Evolutionary conservation across 768 basidiomycete genomes (phyloP).

Genomic region (Leccinum arenicola): DNA sequence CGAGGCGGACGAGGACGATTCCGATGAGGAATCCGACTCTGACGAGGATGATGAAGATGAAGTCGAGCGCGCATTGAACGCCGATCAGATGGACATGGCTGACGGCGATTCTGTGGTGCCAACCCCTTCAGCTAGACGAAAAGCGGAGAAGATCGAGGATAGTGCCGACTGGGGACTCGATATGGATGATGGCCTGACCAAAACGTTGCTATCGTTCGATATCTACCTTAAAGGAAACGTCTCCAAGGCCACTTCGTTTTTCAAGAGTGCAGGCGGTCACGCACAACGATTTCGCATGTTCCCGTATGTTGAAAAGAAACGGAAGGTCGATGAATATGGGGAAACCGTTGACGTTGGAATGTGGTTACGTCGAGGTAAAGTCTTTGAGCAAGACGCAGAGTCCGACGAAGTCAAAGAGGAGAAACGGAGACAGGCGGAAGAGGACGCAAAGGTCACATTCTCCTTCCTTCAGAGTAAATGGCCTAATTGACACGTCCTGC

Average conservation of each 20-base stretch:
- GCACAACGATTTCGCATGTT: constrained; percentile 93
- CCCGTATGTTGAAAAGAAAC: constrained; percentile 90
- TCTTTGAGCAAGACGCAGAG: constrained; percentile 87
- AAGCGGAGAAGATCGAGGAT: constrained; percentile 48
- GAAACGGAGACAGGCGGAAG: constrained; percentile 63
- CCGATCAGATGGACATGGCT: constrained; percentile 45
- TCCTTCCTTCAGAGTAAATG: neutral
- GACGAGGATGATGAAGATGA: constrained; percentile 64
- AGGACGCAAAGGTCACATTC: constrained; percentile 64
- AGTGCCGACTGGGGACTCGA: constrained; percentile 69
- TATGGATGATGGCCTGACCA: constrained; percentile 71
- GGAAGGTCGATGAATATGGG: constrained; percentile 92
- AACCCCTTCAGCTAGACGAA: constrained; percentile 35
- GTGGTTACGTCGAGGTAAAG: constrained; percentile 91
- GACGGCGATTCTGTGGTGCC: constrained; percentile 31
- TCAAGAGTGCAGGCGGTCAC: constrained; percentile 71
- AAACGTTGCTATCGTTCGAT: constrained; percentile 83
- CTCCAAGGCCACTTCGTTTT: constrained; percentile 80
- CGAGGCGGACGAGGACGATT: constrained; percentile 92
- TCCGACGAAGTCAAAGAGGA: constrained; percentile 75
- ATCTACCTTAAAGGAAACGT: constrained; percentile 98
- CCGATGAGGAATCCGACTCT: constrained; percentile 63
- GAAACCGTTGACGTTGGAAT: constrained; percentile 93
- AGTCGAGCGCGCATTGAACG: constrained; percentile 49
- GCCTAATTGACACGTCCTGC: constrained; percentile 8